Conservation (phyloP, 768 basidiomycete species). For the Kwoniella dejecticola region DNA sequence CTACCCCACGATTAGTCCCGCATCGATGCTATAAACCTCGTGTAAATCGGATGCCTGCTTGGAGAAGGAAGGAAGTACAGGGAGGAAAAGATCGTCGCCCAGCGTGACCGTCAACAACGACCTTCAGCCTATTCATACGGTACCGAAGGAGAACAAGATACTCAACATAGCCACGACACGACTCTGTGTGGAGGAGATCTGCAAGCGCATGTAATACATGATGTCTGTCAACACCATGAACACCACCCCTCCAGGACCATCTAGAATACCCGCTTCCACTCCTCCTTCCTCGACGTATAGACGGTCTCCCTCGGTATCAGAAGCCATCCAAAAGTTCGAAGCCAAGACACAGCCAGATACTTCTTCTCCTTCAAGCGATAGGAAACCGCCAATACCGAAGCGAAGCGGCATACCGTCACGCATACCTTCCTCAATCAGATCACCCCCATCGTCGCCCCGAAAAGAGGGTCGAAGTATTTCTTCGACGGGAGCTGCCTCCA, state of each 20-base stretch:
- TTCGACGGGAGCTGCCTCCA: background rate
- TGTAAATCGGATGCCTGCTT: no score
- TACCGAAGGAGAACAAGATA: no score
- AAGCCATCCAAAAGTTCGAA: slow-evolving; percentile 20
- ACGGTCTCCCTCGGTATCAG: slow-evolving; percentile 20
- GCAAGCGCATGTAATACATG: no score
- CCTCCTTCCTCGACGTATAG: background rate
- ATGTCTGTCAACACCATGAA: background rate
- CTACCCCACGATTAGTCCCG: no score
- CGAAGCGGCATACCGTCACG: slow-evolving; percentile 9
- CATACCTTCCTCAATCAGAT: slow-evolving; percentile 1
- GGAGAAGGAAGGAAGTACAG: background rate
- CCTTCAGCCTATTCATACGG: no score
- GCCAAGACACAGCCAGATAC: background rate
- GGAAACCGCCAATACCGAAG: slow-evolving; percentile 4
- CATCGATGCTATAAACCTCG: no score
- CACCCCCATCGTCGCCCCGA: slow-evolving; percentile 2
- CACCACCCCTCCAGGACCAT: background rate
- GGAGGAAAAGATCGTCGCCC: background rate
- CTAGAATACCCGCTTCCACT: background rate
- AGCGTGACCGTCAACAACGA: background rate
- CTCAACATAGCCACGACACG: no score
- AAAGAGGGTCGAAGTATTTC: background rate
- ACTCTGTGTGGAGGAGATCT: background rate
- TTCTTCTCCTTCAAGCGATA: background rate